Conservation (phyloP, 148 eudicot genomes). For the Dysphania ambrosioides region DNA sequence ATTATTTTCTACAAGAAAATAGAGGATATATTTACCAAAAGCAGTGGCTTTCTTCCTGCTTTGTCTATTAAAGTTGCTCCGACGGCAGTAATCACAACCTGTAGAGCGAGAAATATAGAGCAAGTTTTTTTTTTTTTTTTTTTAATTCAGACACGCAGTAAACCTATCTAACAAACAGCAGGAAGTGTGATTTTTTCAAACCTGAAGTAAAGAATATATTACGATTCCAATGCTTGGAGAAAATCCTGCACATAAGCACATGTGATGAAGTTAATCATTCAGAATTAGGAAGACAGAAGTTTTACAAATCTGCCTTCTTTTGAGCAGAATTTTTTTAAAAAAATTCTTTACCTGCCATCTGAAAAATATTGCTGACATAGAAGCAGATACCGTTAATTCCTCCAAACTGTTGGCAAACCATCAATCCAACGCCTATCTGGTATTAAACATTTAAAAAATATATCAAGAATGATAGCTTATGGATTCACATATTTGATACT, state of each 20-base stretch:
- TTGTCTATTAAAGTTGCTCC: constrained; percentile 71
- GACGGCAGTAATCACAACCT: constrained; percentile 58
- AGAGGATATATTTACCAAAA: constrained; percentile 50
- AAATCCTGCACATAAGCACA: constrained; percentile 46
- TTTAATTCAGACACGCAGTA: background rate
- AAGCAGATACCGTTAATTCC: constrained; percentile 91
- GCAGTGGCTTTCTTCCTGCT: constrained; percentile 82
- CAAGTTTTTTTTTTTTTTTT: too few relatives aligned
- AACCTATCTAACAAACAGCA: background rate
- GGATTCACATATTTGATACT: background rate
- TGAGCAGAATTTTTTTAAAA: background rate
- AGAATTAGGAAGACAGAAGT: background rate
- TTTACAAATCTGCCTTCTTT: background rate
- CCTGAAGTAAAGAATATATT: constrained; percentile 77
- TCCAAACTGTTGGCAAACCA: constrained; percentile 88
- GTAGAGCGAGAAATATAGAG: constrained; percentile 20
- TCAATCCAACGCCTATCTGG: constrained; percentile 83
- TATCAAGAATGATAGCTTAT: background rate
- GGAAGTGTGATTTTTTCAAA: constrained; percentile 17
- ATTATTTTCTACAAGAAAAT: background rate
- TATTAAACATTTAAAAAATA: background rate
- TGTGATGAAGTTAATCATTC: background rate
- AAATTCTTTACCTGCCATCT: constrained; percentile 57
- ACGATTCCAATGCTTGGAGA: constrained; percentile 64
- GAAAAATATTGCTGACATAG: constrained; percentile 73